Evolutionary conservation across 2,329 filamentous ascomycete genomes (phyloP).

Genomic region (Fusarium palustre): DNA sequence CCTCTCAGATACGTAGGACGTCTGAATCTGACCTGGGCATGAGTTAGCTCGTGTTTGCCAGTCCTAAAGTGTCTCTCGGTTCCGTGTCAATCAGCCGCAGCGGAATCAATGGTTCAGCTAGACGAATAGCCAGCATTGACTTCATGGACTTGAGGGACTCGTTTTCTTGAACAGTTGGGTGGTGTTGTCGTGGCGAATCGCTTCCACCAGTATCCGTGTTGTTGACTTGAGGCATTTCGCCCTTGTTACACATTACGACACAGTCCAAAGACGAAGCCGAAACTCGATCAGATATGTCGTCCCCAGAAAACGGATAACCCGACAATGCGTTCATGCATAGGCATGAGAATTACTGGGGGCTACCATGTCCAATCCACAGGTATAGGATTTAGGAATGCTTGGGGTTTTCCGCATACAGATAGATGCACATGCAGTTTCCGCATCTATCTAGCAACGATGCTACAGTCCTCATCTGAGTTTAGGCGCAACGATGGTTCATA

Average conservation of each 20-base stretch:
- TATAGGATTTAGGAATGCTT: constrained; percentile 29
- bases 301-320: constrained; percentile 27
- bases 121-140: constrained; percentile 4
- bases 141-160: constrained; percentile 8
- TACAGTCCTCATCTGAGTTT: neutral
- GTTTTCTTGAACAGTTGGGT: constrained; percentile 1
- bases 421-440: constrained; percentile 22
- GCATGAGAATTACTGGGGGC: constrained; percentile 21
- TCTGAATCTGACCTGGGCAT: constrained; percentile 3
- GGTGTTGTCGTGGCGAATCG: constrained; percentile 19
- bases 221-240: neutral
- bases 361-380: constrained; percentile 31
- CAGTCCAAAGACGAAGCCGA: neutral
- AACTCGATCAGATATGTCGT: constrained; percentile 26
- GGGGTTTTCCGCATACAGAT: constrained; percentile 23
- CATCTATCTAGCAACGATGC: constrained; percentile 4
- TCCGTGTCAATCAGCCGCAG: constrained; percentile 28
- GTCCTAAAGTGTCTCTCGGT: constrained; percentile 26
- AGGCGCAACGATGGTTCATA: constrained; percentile 27
- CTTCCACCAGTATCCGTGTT: neutral
- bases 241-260: neutral
- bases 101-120: constrained; percentile 23
- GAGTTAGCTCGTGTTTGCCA: constrained; percentile 31
- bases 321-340: constrained; percentile 44
- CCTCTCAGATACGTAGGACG: constrained; percentile 22